Base-by-base conservation (phyloP, 345 rosid species). In the Citrus unshiu region DNA sequence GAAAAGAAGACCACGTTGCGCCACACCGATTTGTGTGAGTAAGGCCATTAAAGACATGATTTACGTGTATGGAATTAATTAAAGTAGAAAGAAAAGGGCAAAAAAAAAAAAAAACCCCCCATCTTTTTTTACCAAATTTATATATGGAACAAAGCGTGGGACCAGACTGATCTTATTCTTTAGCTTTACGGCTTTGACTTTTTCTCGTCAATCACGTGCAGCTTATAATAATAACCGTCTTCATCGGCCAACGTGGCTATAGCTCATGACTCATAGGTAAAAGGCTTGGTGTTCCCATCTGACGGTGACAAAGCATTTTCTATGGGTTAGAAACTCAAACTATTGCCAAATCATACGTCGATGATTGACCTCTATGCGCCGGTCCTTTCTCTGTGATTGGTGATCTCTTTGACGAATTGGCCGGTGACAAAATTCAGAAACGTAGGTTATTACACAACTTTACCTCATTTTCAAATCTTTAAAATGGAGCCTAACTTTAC, bases 181-280 rank as follows among this genome's bases (percentile, higher is more conserved):
- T 21, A 39, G 76, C 79, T 74, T 74, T 59, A 80, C 83, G 75
- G 59, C 60, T 78, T 74, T 80, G 86, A 80, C 81, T 77, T 74
- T 1, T n/a, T 54, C n/a, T 56, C 9, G 54, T 25, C 14, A 34
- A 27, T 9, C 56, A 63, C 70, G 13, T 63, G 70, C 70, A 22
- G 46, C 51, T 13, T 59, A 9, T 46, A 1, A 54, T 1, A 4
- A 18, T 1, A 16, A 24, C 30, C 56, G 35, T 68, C 68, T 39
- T 39, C 56, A 40, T 40, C 65, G n/a, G 58, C 43, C 5, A 6
- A 21, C 13, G 49, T 9, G 13, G 49, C 49, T 9, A 9, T 43
- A 29, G n/a, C 49, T 72, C 29, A 25, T n/a, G 75, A 34, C 40
- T 18, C 14, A 0, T 34, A 18, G 24, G n/a, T 9, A 12, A 22